Evolutionary conservation across 495 filamentous ascomycete genomes (phyloP).

Genomic region (Rusavskia elegans): DNA sequence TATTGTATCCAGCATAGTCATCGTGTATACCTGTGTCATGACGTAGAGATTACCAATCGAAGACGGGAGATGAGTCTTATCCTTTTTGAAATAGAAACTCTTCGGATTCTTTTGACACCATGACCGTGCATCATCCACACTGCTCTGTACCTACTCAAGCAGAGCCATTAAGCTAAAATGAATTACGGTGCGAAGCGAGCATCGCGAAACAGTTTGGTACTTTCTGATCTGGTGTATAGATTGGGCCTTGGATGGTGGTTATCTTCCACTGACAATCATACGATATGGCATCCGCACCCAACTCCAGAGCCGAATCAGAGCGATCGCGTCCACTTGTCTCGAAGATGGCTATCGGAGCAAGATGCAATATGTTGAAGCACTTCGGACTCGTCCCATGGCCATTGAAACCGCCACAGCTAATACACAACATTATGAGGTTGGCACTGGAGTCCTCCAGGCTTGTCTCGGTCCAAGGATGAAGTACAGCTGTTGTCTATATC

Average conservation of each 20-base stretch:
- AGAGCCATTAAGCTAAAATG: constrained; percentile 5
- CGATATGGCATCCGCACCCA: constrained; percentile 28
- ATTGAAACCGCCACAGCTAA: constrained; percentile 45
- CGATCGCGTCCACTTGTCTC: constrained; percentile 29
- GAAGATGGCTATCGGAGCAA: constrained; percentile 32
- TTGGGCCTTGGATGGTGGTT: constrained; percentile 41
- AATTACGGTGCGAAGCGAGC: constrained; percentile 14
- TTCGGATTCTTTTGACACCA: no score
- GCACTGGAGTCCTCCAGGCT: constrained; percentile 36
- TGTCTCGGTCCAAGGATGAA: constrained; percentile 49
- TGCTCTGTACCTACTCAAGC: neutral
- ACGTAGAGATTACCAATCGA: no score
- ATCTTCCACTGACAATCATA: constrained; percentile 40
- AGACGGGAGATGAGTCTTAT: no score
- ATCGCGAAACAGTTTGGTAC: no score
- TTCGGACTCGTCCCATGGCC: constrained; percentile 41
- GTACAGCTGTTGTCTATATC: constrained; percentile 44
- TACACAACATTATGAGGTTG: constrained; percentile 52
- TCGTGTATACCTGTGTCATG: no score
- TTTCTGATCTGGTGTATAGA: constrained; percentile 11
- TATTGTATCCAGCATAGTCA: no score
- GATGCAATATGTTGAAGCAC: constrained; percentile 36
- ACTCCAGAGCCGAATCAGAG: constrained; percentile 32
- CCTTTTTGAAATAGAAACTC: no score
- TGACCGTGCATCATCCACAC: no score